Evolutionary conservation across 305 asterid species (phyloP), one percentile per base, ranked within the genome.

Genomic region (Fraxinus angustifolia): DNA sequence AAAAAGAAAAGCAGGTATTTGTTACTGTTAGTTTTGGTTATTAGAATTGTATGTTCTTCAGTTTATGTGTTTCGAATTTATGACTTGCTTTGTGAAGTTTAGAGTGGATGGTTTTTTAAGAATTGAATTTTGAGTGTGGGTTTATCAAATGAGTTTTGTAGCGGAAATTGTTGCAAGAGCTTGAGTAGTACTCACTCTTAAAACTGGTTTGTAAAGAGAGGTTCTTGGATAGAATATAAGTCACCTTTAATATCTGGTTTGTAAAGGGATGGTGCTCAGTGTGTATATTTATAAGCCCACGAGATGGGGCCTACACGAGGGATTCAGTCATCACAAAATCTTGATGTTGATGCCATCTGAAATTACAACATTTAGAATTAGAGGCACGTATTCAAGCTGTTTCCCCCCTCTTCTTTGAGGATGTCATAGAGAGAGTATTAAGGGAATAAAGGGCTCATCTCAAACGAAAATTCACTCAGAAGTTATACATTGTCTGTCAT

Each of bases 1-100:
- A 53, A 73, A 92, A 89, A 92, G 98, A 89, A 72, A 93, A 90
- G 77, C 92, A 88, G 91, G 93, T 88, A 42, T 8, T 17, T 12
- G 17, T 21, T 21, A 0, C 19, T 50, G 40, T 70, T n/a, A 0
- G 53, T 21, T 45, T 3, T 12, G 4, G 56, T 12, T 12, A 45
- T 45, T 12, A 45, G 2, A 45, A 12, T 45, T 45, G 17, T 45
- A 12, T 12, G 4, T 62, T 62, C 14, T 21, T 21, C 6, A 6
- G 14, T 62, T 21, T 23, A 8, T 34, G 2, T 8, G 14, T 65
- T 26, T 26, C 33, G 16, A 65, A 8, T 65, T 65, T 34, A 10
- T 11, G 16, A 26, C 30, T 26, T 28, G 17, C 11, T 65, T 65
- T 65, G 6, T 65, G 34, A 65, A 8, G 14, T 62, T 8, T 65